A percentile compares a stretch with the other conserved stretches of the same genome.
These are phyloP conservation scores for Gorgonomyces haynaldii DNA, from an alignment of 192 early-diverging fungal genomes.

Conservation along the genomic window DNA sequence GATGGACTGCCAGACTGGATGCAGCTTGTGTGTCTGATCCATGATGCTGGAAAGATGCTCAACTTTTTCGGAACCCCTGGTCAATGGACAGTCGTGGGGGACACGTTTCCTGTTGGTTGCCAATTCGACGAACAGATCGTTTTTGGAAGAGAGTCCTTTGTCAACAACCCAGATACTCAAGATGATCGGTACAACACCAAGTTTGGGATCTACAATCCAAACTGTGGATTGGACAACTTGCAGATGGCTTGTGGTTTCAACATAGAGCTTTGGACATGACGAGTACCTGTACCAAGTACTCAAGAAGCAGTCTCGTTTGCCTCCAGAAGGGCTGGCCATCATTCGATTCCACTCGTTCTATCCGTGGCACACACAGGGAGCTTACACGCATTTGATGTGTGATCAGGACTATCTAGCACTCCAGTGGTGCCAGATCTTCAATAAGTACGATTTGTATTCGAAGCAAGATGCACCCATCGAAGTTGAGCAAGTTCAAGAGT, in stretches of 20 bases:
- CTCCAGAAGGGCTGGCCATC: conserved; percentile 27
- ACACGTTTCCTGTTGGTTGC: conserved; percentile 47
- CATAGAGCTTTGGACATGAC: conserved; percentile 48
- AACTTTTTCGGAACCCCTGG: conserved; percentile 23
- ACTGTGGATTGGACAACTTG: conserved; percentile 36
- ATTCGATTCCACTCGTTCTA: conserved; percentile 46
- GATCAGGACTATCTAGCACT: conserved; percentile 28
- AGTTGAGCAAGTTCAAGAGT: conserved; percentile 21
- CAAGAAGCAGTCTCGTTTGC: conserved; percentile 22
- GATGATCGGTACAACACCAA: conserved; percentile 17
- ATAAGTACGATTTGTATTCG: conserved; percentile 44
- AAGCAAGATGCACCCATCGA: conserved; percentile 29
- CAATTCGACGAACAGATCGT: conserved; percentile 28
- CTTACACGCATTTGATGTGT: conserved; percentile 31
- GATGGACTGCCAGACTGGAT: conserved; percentile 40
- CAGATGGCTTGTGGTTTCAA: conserved; percentile 33
- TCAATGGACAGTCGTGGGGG: conserved; percentile 42
- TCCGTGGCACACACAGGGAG: conserved; percentile 23
- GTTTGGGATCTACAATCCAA: conserved; percentile 31
- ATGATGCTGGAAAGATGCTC: conserved; percentile 41
- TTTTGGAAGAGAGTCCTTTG: conserved; percentile 22
- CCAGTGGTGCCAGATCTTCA: conserved; percentile 33
- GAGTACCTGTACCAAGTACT: conserved; percentile 41
- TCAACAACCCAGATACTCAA: conserved; percentile 23
- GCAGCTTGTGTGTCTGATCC: conserved; percentile 32